Percentiles rank a stretch among this genome's conserved stretches.
Conservation (phyloP, 495 filamentous ascomycete species). For the Neurospora tetraspora region DNA sequence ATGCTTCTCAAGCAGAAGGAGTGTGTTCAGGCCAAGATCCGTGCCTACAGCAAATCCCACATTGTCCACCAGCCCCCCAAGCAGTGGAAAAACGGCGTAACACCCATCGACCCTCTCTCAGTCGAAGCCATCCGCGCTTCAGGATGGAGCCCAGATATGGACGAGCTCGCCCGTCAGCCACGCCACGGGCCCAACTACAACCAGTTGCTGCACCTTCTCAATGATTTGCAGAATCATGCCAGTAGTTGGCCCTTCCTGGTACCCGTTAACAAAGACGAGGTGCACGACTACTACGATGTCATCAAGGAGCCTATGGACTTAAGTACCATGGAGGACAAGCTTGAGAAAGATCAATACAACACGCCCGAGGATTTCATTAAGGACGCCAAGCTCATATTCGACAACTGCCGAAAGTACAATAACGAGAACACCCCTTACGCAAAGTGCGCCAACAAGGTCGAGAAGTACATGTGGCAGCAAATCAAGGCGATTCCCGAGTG, state of each 20-base stretch:
- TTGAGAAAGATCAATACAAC: constrained; percentile 85
- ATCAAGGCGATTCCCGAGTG: constrained; percentile 92
- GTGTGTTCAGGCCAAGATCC: constrained; percentile 85
- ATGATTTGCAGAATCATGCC: constrained; percentile 88
- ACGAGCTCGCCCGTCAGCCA: constrained; percentile 90
- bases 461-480: constrained; percentile 95
- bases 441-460: constrained; percentile 89
- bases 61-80: constrained; percentile 76
- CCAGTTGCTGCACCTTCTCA: constrained; percentile 82
- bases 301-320: constrained; percentile 98
- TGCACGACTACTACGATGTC: constrained; percentile 94
- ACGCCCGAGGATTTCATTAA: constrained; percentile 88
- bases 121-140: constrained; percentile 79
- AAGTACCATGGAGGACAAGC: constrained; percentile 88
- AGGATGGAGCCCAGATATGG: constrained; percentile 96
- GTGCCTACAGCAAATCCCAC: constrained; percentile 80
- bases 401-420: constrained; percentile 94
- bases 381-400: constrained; percentile 84
- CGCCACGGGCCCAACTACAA: constrained; percentile 96
- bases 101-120: constrained; percentile 68
- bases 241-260: constrained; percentile 90
- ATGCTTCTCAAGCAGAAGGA: constrained; percentile 98
- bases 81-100: constrained; percentile 54
- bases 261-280: constrained; percentile 91
- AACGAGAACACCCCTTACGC: constrained; percentile 92